A percentile compares a stretch with the other conserved stretches of the same genome.
Evolutionary conservation across 257 asterid species (phyloP).

Genomic region (Striga asiatica): DNA sequence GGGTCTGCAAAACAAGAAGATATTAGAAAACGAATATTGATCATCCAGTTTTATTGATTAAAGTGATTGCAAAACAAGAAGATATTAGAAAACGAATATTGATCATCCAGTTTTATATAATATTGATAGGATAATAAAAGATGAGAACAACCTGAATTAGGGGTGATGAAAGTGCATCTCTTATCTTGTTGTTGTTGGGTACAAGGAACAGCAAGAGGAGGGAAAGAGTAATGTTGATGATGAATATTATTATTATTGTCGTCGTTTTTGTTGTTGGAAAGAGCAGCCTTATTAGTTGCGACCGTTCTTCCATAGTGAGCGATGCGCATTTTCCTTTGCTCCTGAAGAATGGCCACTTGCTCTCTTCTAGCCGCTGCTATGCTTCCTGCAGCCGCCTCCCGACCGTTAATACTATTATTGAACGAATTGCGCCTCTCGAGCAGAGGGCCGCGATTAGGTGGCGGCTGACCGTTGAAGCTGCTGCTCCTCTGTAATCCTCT

Average conservation of each 20-base stretch:
- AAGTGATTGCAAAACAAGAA: slow-evolving; percentile 32
- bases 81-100: background rate
- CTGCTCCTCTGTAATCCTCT: slow-evolving; percentile 28
- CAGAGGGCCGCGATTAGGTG: slow-evolving; percentile 40
- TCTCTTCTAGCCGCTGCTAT: slow-evolving; percentile 79
- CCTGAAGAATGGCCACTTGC: slow-evolving; percentile 53
- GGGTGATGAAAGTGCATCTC: slow-evolving; percentile 69
- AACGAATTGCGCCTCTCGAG: slow-evolving; percentile 39
- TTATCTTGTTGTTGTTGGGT: slow-evolving; percentile 35
- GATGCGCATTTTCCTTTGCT: slow-evolving; percentile 55
- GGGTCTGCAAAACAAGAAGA: slow-evolving; percentile 33
- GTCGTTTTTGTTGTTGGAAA: too few species aligned
- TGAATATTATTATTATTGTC: slow-evolving; percentile 9
- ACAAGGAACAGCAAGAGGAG: background rate
- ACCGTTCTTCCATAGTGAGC: slow-evolving; percentile 81
- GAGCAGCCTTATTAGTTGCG: too few species aligned
- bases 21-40: background rate
- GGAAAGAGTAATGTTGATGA: background rate
- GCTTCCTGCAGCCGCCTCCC: slow-evolving; percentile 38
- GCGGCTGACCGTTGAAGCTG: slow-evolving; percentile 34
- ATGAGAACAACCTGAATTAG: slow-evolving; percentile 80
- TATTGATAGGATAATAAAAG: too few species aligned
- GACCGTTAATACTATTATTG: background rate
- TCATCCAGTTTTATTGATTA: too few species aligned
- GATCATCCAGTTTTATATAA: too few species aligned